These are phyloP conservation scores for Platanthera guangdongensis DNA, from an alignment of 106 monocot genomes.

Conservation along the genomic window DNA sequence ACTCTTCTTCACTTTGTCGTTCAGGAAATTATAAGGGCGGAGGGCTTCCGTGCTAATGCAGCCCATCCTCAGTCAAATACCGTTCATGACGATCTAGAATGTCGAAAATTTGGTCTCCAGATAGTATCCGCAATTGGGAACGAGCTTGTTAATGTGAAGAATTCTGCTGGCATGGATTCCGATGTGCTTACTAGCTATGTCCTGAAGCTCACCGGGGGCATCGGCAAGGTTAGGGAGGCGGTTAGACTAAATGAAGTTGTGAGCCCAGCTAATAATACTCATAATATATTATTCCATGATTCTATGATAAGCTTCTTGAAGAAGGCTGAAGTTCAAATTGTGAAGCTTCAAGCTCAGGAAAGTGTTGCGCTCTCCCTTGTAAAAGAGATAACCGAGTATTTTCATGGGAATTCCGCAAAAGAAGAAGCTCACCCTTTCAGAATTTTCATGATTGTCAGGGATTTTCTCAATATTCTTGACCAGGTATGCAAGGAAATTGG, in stretches of 20 bases:
- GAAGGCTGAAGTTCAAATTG: conserved; percentile 42
- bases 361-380: conserved; percentile 36
- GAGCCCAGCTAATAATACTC: background rate
- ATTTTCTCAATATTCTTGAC: conserved; percentile 49
- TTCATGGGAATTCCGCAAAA: conserved; percentile 55
- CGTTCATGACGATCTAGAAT: conserved; percentile 18
- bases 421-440: conserved; percentile 65
- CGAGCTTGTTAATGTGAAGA: conserved; percentile 52
- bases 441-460: conserved; percentile 59
- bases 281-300: conserved; percentile 17
- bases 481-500: conserved; percentile 66
- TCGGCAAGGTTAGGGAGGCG: conserved; percentile 36
- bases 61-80: conserved; percentile 6
- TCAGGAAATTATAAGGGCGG: conserved; percentile 20
- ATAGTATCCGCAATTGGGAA: conserved; percentile 31
- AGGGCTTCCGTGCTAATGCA: conserved; percentile 14
- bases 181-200: conserved; percentile 40
- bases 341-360: conserved; percentile 40
- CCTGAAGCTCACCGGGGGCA: conserved; percentile 38
- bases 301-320: conserved; percentile 37
- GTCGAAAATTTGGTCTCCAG: conserved; percentile 36
- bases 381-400: conserved; percentile 61
- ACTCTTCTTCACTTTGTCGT: conserved; percentile 25
- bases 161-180: conserved; percentile 54
- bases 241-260: conserved; percentile 16